These are phyloP conservation scores for Pyricularia sp. DNA, from an alignment of 2,329 filamentous ascomycete species.

Conservation along the genomic window DNA sequence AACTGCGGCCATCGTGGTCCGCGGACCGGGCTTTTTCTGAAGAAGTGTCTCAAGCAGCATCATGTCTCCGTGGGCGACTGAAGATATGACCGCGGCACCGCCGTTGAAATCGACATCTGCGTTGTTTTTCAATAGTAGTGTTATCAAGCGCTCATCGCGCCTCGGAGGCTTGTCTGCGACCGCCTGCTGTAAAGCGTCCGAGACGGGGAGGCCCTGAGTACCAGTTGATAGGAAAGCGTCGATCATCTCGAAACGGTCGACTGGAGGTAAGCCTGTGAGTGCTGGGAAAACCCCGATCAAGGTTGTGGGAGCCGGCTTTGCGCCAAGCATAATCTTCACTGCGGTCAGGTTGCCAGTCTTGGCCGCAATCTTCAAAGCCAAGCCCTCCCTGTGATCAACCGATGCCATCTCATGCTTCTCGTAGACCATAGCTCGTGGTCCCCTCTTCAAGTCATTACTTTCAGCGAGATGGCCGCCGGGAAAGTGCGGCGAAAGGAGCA, in stretches of 20 bases:
- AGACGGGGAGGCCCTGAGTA: conserved; percentile 30
- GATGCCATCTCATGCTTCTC: conserved; percentile 37
- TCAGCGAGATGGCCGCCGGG: conserved; percentile 18
- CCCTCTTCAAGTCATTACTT: conserved; percentile 14
- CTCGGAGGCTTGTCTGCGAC: conserved; percentile 32
- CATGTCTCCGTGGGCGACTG: conserved; percentile 35
- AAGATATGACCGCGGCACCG: conserved; percentile 32
- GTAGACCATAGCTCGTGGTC: conserved; percentile 18
- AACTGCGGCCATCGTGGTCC: conserved; percentile 34
- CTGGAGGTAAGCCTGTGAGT: conserved; percentile 26
- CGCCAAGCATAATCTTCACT: conserved; percentile 30
- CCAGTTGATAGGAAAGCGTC: conserved; percentile 34
- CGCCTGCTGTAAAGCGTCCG: conserved; percentile 37
- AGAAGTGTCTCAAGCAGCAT: conserved; percentile 31
- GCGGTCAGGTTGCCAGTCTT: conserved; percentile 30
- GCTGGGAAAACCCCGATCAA: conserved; percentile 35
- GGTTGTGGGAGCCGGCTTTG: conserved; percentile 32
- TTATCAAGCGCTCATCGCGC: conserved; percentile 38
- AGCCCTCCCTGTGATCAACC: conserved; percentile 36
- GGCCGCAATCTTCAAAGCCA: conserved; percentile 37
- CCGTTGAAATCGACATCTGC: conserved; percentile 42
- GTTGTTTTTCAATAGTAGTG: conserved; percentile 35
- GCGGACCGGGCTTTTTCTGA: conserved; percentile 28
- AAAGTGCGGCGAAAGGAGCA: conserved; percentile 37
- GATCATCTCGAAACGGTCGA: conserved; percentile 33